phyloP scores from a whole-genome alignment of 768 basidiomycete species.

The Leucocoprinus birnbaumii region DNA sequence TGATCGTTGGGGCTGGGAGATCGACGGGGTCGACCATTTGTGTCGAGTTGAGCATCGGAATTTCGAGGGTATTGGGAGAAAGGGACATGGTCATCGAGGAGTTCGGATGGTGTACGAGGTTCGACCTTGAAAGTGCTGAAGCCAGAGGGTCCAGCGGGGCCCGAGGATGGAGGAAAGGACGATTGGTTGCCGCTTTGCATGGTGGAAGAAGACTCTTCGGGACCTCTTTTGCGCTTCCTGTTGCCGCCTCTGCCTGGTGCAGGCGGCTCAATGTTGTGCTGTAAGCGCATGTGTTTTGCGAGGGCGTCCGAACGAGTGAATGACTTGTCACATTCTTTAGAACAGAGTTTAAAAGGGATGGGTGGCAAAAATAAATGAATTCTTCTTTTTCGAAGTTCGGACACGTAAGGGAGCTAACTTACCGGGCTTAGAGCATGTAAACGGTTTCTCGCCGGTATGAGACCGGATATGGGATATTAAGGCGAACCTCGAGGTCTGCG shows the following conservation, averaged over 20 bases:
- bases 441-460: slow-evolving; percentile 95
- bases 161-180: slow-evolving; percentile 1
- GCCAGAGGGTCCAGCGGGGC: slow-evolving; percentile 15
- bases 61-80: slow-evolving; percentile 22
- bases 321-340: slow-evolving; percentile 86
- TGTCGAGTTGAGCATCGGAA: slow-evolving; percentile 10
- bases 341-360: slow-evolving; percentile 11
- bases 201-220: slow-evolving; percentile 28
- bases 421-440: slow-evolving; percentile 81
- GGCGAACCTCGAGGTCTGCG: slow-evolving; percentile 87
- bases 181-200: slow-evolving; percentile 4
- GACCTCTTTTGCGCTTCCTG: slow-evolving; percentile 66
- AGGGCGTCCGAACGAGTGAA: slow-evolving; percentile 95
- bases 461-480: slow-evolving; percentile 88
- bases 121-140: slow-evolving; percentile 70
- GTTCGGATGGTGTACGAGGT: slow-evolving; percentile 39
- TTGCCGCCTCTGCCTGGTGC: slow-evolving; percentile 68
- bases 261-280: slow-evolving; percentile 77
- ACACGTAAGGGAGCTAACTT: slow-evolving; percentile 22
- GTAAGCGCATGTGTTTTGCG: slow-evolving; percentile 87
- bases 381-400: slow-evolving; percentile 7
- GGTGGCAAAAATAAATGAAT: slow-evolving; percentile 10
- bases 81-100: slow-evolving; percentile 26
- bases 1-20: slow-evolving; percentile 9
- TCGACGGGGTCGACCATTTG: slow-evolving; percentile 17